Evolutionary conservation across 2,329 filamentous ascomycete species (phyloP), one percentile per base, ranked within the genome.

Genomic region (Aspergillus intermedius): DNA sequence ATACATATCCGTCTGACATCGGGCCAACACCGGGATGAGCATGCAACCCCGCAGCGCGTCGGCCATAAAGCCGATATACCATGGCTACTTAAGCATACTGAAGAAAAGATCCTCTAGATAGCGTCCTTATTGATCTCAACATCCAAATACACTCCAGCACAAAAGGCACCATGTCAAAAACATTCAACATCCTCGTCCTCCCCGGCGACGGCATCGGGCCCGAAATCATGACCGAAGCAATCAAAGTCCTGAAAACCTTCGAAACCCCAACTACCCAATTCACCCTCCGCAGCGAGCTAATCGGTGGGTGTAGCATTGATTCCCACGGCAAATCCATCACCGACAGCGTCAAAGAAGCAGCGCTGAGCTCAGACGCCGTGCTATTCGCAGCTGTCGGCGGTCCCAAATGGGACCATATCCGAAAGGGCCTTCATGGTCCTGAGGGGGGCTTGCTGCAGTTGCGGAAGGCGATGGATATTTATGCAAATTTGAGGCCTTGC

Each of bases 361-460:
- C 88, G 54, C 87, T 91, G 64, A 73, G 78, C 34, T 88, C 89
- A 49, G 86, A 94, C 66, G 91, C 90, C 6, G 85, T 95, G 42
- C 82, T 95, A 45, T 84, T 96, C 51, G 90, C 88, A 49, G 87
- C 89, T 58, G 91, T 95, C 57, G 90, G 91, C 52, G 91, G 91
- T 1, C 90, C 91, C 13, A 81, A 95, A 86, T 95, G 89, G 89
- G 89, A 90, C 56, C 89, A 87, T 44, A 56, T 58, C 15, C 62
- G 67, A 9, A 56, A 56, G 22, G 87, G 87, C 54, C 74, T 83
- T 43, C 84, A 95, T 52, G 87, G 89, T 13, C 90, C 90, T 0
- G 91, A 95, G 68, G 87, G 94, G 67, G 91, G 90, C 46, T 81
- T 95, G 57, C 80, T 96, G 49, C 81, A 77, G 60, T 83, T 96